Conservation (phyloP, 2,329 filamentous ascomycete species). For the Aureobasidium sp. region DNA sequence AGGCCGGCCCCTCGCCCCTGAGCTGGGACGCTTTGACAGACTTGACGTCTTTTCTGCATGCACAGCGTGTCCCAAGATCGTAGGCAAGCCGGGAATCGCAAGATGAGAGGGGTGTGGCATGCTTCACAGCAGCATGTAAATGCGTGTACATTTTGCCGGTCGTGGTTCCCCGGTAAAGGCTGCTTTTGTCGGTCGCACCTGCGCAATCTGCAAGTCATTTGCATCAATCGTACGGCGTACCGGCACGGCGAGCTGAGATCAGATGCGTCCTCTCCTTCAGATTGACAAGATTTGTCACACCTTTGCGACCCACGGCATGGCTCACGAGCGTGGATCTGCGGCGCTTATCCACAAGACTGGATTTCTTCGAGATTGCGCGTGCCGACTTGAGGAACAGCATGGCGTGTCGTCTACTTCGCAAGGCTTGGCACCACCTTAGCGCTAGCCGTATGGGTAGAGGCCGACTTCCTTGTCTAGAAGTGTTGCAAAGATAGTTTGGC, state of each 20-base stretch:
- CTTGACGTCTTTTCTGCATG: conserved; percentile 6
- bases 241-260: background rate
- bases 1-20: background rate
- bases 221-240: background rate
- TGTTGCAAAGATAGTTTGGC: background rate
- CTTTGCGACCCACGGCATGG: background rate
- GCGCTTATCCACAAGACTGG: conserved; percentile 2
- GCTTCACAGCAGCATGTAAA: background rate
- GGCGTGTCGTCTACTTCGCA: background rate
- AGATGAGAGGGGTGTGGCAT: background rate
- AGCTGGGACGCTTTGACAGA: background rate
- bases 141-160: background rate
- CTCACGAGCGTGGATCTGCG: background rate
- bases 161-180: background rate
- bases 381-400: background rate
- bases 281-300: conserved; percentile 11
- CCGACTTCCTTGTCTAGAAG: background rate
- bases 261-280: background rate
- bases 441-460: background rate
- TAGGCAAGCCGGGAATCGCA: background rate
- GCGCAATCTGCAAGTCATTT: conserved; percentile 7
- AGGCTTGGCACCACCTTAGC: background rate
- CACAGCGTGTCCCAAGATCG: background rate
- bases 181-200: background rate
- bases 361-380: background rate